Evolutionary conservation across 2,329 filamentous ascomycete genomes (phyloP), one percentile per base, ranked within the genome.

Genomic region (Fusarium piperis): DNA sequence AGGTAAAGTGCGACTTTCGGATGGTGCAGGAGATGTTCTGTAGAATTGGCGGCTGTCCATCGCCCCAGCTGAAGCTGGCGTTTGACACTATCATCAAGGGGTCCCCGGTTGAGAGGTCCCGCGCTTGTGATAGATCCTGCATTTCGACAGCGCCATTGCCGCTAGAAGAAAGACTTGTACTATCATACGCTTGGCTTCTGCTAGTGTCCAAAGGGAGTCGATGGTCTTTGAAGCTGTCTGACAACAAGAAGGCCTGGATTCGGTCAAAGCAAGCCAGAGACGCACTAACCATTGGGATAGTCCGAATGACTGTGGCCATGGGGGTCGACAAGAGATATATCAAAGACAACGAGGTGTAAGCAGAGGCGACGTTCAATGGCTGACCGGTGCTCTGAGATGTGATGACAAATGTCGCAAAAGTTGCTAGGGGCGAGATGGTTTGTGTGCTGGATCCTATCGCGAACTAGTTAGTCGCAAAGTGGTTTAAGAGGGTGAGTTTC

Each of bases 331-430:
- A 39, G 2, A 68, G 64, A 36, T 68, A 68, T 16, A 68, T 68
- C n/a, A 68, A 52, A 1, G 66, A 68, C 5, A 68, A 64, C 3
- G 66, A 67, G 12, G 59, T 67, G 23, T 68, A 68, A 7, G 66
- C 66, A 4, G 66, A 67, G 26, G 64, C 64, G 6, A 65, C 59
- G 28, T 57, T 48, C 33, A 68, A 36, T 9, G 66, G 66, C 7
- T 53, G 48, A n/a, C 64, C 66, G 3, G 66, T 64, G 20, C 18
- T 59, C 39, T 67, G 52, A 2, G 64, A 68, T 23, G 64, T 33
- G 16, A 68, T 44, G 12, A 68, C 59, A 56, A 67, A 68, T 4
- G 66, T 68, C 10, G 66, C 66, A 51, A 68, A 67, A 9, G 59
- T 68, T 15, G 66, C 59, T 10, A 68, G 32, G 0, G 66, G 66